Evolutionary conservation across 2,329 filamentous ascomycete genomes (phyloP), one percentile per base, ranked within the genome.

Genomic region (Orbilia brochopaga): DNA sequence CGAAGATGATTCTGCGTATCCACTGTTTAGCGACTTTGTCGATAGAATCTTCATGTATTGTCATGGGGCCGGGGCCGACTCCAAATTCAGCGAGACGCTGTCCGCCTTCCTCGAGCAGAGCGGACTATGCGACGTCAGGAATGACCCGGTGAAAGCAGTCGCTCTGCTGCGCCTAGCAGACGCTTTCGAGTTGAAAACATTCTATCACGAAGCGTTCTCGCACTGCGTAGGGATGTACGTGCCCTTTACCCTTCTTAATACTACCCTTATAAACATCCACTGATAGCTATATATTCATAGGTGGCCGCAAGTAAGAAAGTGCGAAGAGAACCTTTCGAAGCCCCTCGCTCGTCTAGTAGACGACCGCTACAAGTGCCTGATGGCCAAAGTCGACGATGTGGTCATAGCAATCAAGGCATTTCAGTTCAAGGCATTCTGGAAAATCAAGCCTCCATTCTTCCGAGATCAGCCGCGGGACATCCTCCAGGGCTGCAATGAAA

Each of bases 41-140:
- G 69, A 73, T 35, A 51, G 69, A 1, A 73, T 73, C 62, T 53
- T 73, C 24, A 73, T 73, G 69, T 73, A 73, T 23, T 73, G 67
- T 32, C 62, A 73, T 8, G 69, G 69, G 3, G 37, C 62, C 10
- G 69, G 62, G 21, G 69, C 54, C 4, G 58, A n/a, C n/a, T n/a
- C n/a, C n/a, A n/a, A 44, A n/a, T 27, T 73, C 17, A 52, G 52
- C 1, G 7, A 32, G n/a, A 67, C 35, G 21, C 21, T 73, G 11
- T 66, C 56, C 1, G 42, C 46, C 17, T 73, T 73, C 44, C 67
- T 73, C n/a, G 54, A 51, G 6, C 62, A 55, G 21, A 62, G 56
- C 46, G 69, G 62, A 7, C 40, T 73, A n/a, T 73, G 69, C 62
- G 62, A 73, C 30, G 69, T 73, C 15, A 67, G 56, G 35, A 73